Conservation (phyloP, 306 rosid genomes). For the Castanea mollissima region DNA sequence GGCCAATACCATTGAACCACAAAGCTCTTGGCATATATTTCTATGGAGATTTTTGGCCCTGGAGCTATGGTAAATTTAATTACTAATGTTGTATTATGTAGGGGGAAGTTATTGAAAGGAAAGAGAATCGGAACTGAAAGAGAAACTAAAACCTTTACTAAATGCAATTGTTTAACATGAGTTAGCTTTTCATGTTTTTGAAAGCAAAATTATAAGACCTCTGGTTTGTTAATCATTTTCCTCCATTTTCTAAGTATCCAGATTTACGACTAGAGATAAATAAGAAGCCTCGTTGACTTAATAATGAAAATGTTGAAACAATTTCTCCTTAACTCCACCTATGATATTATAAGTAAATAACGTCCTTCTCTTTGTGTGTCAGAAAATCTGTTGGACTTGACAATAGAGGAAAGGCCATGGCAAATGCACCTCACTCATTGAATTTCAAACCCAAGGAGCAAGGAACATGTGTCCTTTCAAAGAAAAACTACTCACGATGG, state of each 20-base stretch:
- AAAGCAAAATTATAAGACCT: too few relatives aligned
- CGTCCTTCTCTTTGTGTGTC: slow-evolving; percentile 18
- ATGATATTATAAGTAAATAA: slow-evolving; percentile 10
- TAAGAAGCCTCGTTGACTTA: neutral
- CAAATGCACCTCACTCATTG: slow-evolving; percentile 24
- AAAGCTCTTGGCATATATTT: neutral
- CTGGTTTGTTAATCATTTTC: neutral
- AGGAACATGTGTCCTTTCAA: slow-evolving; percentile 22
- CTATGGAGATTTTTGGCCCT: neutral
- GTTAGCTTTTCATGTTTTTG: too few relatives aligned
- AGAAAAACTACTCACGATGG: slow-evolving; percentile 23
- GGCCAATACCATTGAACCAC: too few relatives aligned
- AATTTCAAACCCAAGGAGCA: slow-evolving; percentile 35
- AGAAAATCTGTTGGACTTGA: slow-evolving; percentile 38
- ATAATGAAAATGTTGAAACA: neutral
- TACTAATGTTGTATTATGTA: too few relatives aligned
- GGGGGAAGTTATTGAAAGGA: too few relatives aligned
- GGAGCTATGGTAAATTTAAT: too few relatives aligned
- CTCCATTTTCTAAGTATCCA: neutral
- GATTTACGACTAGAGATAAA: neutral
- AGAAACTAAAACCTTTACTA: too few relatives aligned
- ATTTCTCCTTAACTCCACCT: neutral
- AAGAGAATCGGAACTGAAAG: too few relatives aligned
- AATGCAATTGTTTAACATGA: too few relatives aligned
- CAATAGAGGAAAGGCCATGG: slow-evolving; percentile 25